Evolutionary conservation across 2,329 filamentous ascomycete species (phyloP).

Genomic region (Diplodia sapinea): DNA sequence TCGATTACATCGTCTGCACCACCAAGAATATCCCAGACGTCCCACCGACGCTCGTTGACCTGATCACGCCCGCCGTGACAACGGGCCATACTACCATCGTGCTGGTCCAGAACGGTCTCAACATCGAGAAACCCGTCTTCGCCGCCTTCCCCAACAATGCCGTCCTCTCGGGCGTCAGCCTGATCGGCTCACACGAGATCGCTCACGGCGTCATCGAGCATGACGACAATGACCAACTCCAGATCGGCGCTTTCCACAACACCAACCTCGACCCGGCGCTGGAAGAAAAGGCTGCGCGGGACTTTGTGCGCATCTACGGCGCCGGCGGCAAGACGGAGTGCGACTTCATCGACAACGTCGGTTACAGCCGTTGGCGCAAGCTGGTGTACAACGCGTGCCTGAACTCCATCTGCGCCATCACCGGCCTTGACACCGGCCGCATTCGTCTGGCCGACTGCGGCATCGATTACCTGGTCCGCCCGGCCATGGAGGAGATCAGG

Average conservation of each 20-base stretch:
- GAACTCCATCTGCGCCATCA: conserved; percentile 61
- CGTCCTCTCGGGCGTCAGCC: conserved; percentile 60
- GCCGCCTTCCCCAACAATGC: conserved; percentile 58
- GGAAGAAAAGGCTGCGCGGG: conserved; percentile 44
- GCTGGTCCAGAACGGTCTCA: conserved; percentile 67
- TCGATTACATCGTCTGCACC: conserved; percentile 62
- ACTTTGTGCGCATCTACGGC: conserved; percentile 57
- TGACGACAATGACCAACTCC: conserved; percentile 57
- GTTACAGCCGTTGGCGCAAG: conserved; percentile 57
- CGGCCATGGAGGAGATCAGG: conserved; percentile 61
- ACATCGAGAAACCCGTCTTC: conserved; percentile 64
- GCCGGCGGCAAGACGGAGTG: conserved; percentile 54
- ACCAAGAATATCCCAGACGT: conserved; percentile 66
- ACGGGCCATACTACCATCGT: conserved; percentile 60
- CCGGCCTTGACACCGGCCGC: conserved; percentile 58
- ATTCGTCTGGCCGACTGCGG: conserved; percentile 55
- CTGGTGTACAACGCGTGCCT: conserved; percentile 59
- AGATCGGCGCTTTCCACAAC: conserved; percentile 58
- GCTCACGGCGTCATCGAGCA: conserved; percentile 58
- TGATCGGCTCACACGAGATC: conserved; percentile 59
- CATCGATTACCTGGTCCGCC: conserved; percentile 57
- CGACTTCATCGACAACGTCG: conserved; percentile 51
- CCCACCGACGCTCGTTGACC: conserved; percentile 54
- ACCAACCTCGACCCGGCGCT: conserved; percentile 40
- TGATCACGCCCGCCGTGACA: conserved; percentile 60